Evolutionary conservation across 805 yeast genomes (phyloP).

Genomic region (Torulaspora maleeae): DNA sequence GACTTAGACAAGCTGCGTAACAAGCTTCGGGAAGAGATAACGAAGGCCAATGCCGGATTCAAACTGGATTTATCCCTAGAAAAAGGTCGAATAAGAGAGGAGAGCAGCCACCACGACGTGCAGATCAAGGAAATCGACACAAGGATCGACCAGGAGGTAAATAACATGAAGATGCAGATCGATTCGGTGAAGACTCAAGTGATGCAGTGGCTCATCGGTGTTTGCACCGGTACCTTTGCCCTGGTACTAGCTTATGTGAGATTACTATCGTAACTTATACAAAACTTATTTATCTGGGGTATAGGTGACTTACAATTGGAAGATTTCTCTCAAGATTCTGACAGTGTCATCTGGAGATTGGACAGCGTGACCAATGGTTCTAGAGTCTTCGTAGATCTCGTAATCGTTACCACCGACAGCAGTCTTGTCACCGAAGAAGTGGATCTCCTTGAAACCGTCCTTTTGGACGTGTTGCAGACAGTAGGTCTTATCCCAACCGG

Average conservation of each 20-base stretch:
- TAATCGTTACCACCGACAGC: slow-evolving; percentile 97
- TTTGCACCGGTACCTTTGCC: slow-evolving; percentile 96
- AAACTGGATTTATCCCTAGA: slow-evolving; percentile 86
- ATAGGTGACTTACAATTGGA: slow-evolving; percentile 35
- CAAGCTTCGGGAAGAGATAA: slow-evolving; percentile 82
- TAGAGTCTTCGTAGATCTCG: slow-evolving; percentile 86
- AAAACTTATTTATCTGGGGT: slow-evolving; percentile 2
- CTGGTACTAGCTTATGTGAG: slow-evolving; percentile 87
- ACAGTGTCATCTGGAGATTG: slow-evolving; percentile 85
- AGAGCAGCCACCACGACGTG: slow-evolving; percentile 84
- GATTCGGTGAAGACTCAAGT: slow-evolving; percentile 95
- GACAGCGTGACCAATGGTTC: slow-evolving; percentile 96
- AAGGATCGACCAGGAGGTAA: slow-evolving; percentile 89
- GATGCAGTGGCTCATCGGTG: slow-evolving; percentile 97
- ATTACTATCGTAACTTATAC: slow-evolving; percentile 48
- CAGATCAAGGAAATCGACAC: slow-evolving; percentile 94
- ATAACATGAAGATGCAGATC: slow-evolving; percentile 91
- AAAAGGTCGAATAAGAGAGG: slow-evolving; percentile 93
- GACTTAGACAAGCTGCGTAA: slow-evolving; percentile 85
- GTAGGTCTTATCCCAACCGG: slow-evolving; percentile 99
- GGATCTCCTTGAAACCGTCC: slow-evolving; percentile 83
- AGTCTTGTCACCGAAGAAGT: slow-evolving; percentile 98
- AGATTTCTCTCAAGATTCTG: slow-evolving; percentile 76
- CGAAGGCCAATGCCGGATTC: slow-evolving; percentile 85
- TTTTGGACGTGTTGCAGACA: slow-evolving; percentile 86